These are phyloP conservation scores for Erucastrum elatum DNA, from an alignment of 345 rosid species.

Conservation along the genomic window DNA sequence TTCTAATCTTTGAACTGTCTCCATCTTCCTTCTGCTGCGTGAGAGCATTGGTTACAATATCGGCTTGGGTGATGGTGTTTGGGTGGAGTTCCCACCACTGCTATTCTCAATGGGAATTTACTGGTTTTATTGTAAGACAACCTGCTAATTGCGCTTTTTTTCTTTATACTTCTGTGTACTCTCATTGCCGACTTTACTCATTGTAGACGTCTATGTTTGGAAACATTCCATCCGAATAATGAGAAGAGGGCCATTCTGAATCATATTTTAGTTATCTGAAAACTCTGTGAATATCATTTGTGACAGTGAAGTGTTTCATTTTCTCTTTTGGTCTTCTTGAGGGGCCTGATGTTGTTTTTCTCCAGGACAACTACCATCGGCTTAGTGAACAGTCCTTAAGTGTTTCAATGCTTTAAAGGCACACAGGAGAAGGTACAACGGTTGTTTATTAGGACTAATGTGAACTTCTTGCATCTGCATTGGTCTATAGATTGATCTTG, in stretches of 20 bases:
- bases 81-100: conserved; percentile 63
- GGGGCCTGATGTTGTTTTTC: conserved; percentile 79
- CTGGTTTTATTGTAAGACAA: conserved; percentile 97
- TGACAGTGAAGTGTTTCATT: conserved; percentile 21
- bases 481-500: background rate
- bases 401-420: conserved; percentile 81
- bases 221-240: conserved; percentile 26
- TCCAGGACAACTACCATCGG: conserved; percentile 85
- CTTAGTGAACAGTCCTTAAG: conserved; percentile 76
- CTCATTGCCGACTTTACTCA: conserved; percentile 52
- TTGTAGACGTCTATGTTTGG: conserved; percentile 43
- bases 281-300: background rate
- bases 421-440: conserved; percentile 98
- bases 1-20: conserved; percentile 80
- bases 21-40: conserved; percentile 62
- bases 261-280: background rate
- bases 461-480: background rate
- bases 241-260: conserved; percentile 30
- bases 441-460: conserved; percentile 70
- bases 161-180: conserved; percentile 44
- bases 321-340: conserved; percentile 38
- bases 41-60: conserved; percentile 56
- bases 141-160: conserved; percentile 74
- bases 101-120: conserved; percentile 78
- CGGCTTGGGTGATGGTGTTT: conserved; percentile 57